Conservation (phyloP, 192 early-diverging fungal genomes). For the Coemansia sp. region DNA sequence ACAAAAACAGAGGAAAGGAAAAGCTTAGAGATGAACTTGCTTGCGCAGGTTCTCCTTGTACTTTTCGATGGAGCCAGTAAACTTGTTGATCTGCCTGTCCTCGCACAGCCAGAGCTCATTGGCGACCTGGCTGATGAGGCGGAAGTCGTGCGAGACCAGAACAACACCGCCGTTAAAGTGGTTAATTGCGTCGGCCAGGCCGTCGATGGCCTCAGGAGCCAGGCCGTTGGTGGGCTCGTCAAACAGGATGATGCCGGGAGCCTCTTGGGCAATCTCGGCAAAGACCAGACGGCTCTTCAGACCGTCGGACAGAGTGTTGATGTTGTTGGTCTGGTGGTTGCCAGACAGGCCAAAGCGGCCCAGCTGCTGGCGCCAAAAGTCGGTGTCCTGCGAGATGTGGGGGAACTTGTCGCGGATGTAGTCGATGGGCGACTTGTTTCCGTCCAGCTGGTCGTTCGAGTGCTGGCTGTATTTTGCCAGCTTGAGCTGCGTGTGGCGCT, state of each 20-base stretch:
- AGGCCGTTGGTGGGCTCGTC: slow-evolving; percentile 97
- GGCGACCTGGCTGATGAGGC: slow-evolving; percentile 94
- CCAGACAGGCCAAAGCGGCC: slow-evolving; percentile 94
- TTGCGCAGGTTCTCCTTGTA: slow-evolving; percentile 92
- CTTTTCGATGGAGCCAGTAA: slow-evolving; percentile 73
- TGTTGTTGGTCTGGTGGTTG: slow-evolving; percentile 86
- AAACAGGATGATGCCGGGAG: slow-evolving; percentile 85
- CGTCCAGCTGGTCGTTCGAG: slow-evolving; percentile 93
- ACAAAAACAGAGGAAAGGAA: slow-evolving; percentile 3
- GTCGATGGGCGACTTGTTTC: slow-evolving; percentile 82
- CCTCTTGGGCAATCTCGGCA: slow-evolving; percentile 63
- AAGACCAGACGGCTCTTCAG: slow-evolving; percentile 89
- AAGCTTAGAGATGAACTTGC: slow-evolving; percentile 55
- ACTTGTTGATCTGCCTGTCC: slow-evolving; percentile 69
- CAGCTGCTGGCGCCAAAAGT: slow-evolving; percentile 87
- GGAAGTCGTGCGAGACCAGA: slow-evolving; percentile 98
- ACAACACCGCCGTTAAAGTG: slow-evolving; percentile 93
- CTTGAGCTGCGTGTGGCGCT: slow-evolving; percentile 89
- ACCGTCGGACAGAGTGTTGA: slow-evolving; percentile 89
- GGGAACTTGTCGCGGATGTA: slow-evolving; percentile 86
- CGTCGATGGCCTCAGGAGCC: slow-evolving; percentile 89
- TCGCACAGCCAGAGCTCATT: slow-evolving; percentile 94
- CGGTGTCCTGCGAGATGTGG: slow-evolving; percentile 73
- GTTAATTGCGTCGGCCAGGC: slow-evolving; percentile 94
- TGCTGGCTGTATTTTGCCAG: slow-evolving; percentile 97